Evolutionary conservation across 2,329 filamentous ascomycete genomes (phyloP).

Genomic region (Fusarium concolor): DNA sequence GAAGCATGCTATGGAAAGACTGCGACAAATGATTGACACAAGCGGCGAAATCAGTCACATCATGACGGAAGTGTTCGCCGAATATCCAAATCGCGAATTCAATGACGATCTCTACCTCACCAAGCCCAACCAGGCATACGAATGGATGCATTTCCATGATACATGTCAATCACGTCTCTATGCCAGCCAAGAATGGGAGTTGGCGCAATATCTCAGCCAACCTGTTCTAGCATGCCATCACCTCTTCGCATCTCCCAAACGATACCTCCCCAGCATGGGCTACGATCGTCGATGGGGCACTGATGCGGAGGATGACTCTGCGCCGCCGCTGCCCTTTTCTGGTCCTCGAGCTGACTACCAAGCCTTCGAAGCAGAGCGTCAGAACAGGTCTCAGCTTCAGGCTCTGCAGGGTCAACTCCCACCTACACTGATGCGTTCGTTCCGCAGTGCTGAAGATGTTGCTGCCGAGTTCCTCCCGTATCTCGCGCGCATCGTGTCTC

Average conservation of each 20-base stretch:
- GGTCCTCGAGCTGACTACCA: conserved; percentile 85
- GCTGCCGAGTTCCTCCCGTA: conserved; percentile 88
- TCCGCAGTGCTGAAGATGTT: conserved; percentile 82
- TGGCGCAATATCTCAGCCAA: conserved; percentile 87
- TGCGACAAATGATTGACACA: conserved; percentile 81
- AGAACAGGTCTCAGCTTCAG: conserved; percentile 79
- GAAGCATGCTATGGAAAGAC: conserved; percentile 76
- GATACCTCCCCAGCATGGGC: conserved; percentile 55
- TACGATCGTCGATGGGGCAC: conserved; percentile 60
- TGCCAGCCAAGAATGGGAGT: conserved; percentile 91
- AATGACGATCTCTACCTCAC: conserved; percentile 93
- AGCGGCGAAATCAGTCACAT: conserved; percentile 83
- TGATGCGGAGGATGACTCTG: conserved; percentile 58
- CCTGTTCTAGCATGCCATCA: conserved; percentile 90
- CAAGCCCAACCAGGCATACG: conserved; percentile 88
- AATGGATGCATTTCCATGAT: conserved; percentile 97
- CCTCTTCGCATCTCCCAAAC: conserved; percentile 82
- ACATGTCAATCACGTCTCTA: conserved; percentile 81
- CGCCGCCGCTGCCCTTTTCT: conserved; percentile 77
- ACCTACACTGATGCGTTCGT: conserved; percentile 77
- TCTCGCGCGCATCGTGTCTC: conserved; percentile 83
- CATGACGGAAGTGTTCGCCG: conserved; percentile 83
- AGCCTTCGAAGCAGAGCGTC: conserved; percentile 83
- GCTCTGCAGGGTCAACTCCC: conserved; percentile 78
- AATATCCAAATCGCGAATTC: conserved; percentile 87